These are phyloP conservation scores for Trichoderma polysporum DNA, from an alignment of 2,329 filamentous ascomycete species.

Conservation along the genomic window DNA sequence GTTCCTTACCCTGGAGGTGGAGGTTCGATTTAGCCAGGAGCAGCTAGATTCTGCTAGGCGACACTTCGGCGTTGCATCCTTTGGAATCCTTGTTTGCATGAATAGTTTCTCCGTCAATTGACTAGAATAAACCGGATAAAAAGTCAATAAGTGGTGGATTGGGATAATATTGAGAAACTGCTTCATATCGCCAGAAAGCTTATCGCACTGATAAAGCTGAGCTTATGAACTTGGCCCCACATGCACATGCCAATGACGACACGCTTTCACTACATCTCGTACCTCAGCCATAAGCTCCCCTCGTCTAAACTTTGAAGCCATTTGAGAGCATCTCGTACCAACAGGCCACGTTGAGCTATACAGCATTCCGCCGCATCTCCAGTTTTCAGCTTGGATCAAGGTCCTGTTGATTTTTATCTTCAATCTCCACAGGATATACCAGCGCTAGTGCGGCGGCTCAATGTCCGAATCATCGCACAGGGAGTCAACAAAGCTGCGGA, in stretches of 20 bases:
- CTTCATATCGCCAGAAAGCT: neutral
- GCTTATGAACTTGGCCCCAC: neutral
- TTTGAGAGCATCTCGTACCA: neutral
- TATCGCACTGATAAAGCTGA: no score
- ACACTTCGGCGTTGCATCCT: neutral
- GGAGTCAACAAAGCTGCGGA: constrained; percentile 27
- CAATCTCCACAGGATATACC: neutral
- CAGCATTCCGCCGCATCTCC: constrained; percentile 6
- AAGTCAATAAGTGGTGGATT: neutral
- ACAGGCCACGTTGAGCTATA: neutral
- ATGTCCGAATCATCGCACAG: constrained; percentile 23
- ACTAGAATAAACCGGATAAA: neutral
- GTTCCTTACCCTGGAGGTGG: neutral
- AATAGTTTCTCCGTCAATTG: neutral
- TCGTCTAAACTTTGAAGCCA: neutral
- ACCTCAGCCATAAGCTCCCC: neutral
- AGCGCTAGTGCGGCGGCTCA: neutral
- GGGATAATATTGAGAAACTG: neutral
- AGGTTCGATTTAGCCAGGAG: neutral
- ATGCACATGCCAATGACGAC: constrained; percentile 18
- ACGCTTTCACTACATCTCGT: neutral
- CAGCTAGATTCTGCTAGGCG: neutral
- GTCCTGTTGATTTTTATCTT: neutral
- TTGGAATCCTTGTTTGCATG: neutral
- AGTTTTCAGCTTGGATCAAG: neutral